A percentile compares a stretch with the other conserved stretches of the same genome.
Conservation (phyloP, 495 filamentous ascomycete species). For the Saxispiralis lemnorum region DNA sequence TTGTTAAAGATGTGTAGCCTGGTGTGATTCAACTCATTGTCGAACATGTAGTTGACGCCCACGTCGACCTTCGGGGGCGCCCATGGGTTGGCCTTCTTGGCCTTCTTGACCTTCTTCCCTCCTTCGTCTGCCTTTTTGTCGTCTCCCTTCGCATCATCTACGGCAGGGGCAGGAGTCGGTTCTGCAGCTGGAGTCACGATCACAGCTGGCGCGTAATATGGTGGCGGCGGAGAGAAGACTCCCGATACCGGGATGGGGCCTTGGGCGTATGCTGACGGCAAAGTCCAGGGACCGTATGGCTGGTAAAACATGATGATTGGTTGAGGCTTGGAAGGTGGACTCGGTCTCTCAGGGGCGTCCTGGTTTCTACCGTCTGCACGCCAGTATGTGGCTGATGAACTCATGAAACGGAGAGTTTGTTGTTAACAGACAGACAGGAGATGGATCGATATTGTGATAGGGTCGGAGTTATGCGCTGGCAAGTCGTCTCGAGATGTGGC, state of each 20-base stretch:
- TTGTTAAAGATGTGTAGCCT: constrained; percentile 10
- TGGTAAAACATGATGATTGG: too few species aligned
- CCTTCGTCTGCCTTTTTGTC: neutral
- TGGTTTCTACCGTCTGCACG: neutral
- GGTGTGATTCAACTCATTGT: neutral
- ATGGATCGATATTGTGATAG: too few species aligned
- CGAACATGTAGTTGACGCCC: constrained; percentile 9
- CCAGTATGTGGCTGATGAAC: neutral
- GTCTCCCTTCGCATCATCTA: neutral
- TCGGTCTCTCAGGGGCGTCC: neutral
- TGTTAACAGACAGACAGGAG: too few species aligned
- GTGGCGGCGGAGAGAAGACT: too few species aligned
- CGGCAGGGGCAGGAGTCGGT: neutral
- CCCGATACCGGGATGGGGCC: too few species aligned
- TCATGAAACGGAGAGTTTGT: too few species aligned
- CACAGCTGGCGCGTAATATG: too few species aligned
- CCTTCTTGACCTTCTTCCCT: neutral
- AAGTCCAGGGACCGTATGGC: too few species aligned
- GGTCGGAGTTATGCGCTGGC: too few species aligned
- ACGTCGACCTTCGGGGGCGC: constrained; percentile 2
- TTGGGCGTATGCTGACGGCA: too few species aligned
- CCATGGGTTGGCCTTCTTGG: neutral
- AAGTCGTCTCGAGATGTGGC: too few species aligned
- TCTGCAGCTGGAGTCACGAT: neutral
- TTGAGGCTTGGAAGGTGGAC: neutral